Conservation (phyloP, 177 flowering plant genomes). For the Telopea speciosissima region DNA sequence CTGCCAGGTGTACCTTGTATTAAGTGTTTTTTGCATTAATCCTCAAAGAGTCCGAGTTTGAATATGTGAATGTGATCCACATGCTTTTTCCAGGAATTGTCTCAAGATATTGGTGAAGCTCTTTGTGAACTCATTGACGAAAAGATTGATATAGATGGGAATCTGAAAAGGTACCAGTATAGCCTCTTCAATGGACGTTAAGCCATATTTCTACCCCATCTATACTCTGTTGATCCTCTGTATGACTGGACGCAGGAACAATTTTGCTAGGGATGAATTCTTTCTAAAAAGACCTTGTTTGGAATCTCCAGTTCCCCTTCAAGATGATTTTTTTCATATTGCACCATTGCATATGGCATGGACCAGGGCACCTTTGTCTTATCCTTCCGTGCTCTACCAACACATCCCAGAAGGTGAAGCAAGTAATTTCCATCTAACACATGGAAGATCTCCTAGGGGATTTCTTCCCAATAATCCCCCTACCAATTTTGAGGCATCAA, state of each 20-base stretch:
- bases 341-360: slow-evolving; percentile 31
- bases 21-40: slow-evolving; percentile 3
- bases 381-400: slow-evolving; percentile 49
- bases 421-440: slow-evolving; percentile 27
- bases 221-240: neutral
- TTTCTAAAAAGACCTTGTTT: slow-evolving; percentile 34
- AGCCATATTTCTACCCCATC: neutral
- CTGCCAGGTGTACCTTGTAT: slow-evolving; percentile 59
- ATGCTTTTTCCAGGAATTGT: slow-evolving; percentile 54
- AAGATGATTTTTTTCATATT: slow-evolving; percentile 30
- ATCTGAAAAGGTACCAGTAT: slow-evolving; percentile 37
- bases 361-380: slow-evolving; percentile 32
- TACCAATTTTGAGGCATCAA: slow-evolving; percentile 18
- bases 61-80: slow-evolving; percentile 12
- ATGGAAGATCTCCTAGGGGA: slow-evolving; percentile 26
- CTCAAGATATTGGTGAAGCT: slow-evolving; percentile 77
- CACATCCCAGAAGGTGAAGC: slow-evolving; percentile 33
- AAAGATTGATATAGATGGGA: slow-evolving; percentile 29
- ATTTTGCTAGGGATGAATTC: slow-evolving; percentile 28
- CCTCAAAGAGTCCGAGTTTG: neutral
- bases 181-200: neutral
- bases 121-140: slow-evolving; percentile 81
- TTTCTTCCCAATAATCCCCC: slow-evolving; percentile 22
- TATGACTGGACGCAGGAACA: slow-evolving; percentile 19
- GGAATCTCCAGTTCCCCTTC: slow-evolving; percentile 33